Conservation (phyloP, 2,329 filamentous ascomycete species). For the Apiospora malaysiana region DNA sequence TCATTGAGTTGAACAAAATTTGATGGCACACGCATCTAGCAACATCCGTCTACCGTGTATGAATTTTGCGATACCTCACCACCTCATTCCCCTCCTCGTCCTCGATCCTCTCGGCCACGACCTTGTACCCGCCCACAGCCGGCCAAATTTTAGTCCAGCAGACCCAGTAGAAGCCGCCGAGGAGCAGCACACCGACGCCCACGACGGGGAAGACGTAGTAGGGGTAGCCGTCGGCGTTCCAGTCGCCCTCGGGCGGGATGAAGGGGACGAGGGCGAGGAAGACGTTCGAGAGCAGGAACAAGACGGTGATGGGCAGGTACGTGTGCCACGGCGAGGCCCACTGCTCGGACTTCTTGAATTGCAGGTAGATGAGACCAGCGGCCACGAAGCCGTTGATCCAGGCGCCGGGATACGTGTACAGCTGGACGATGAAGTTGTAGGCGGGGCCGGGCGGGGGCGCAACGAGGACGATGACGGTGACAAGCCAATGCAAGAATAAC, state of each 20-base stretch:
- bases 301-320: conserved; percentile 51
- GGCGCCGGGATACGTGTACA: conserved; percentile 59
- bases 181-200: conserved; percentile 55
- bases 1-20: neutral
- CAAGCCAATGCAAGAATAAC: conserved; percentile 69
- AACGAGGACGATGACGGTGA: conserved; percentile 68
- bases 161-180: conserved; percentile 59
- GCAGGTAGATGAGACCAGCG: conserved; percentile 57
- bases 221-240: conserved; percentile 56
- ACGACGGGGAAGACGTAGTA: conserved; percentile 64
- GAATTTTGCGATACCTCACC: conserved; percentile 38
- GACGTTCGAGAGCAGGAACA: conserved; percentile 57
- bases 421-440: conserved; percentile 70
- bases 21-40: neutral
- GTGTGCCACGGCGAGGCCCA: conserved; percentile 61
- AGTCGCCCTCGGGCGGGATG: conserved; percentile 56
- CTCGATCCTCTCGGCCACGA: conserved; percentile 50
- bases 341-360: conserved; percentile 54
- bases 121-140: conserved; percentile 53
- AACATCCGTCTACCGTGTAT: conserved; percentile 28
- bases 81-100: conserved; percentile 43
- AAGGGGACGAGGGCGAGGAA: conserved; percentile 61
- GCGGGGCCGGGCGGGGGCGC: conserved; percentile 71
- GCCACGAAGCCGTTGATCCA: conserved; percentile 61
- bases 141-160: conserved; percentile 59